Evolutionary conservation across 176 grass and related monocot species (phyloP).

Genomic region (Zoysia pacifica): DNA sequence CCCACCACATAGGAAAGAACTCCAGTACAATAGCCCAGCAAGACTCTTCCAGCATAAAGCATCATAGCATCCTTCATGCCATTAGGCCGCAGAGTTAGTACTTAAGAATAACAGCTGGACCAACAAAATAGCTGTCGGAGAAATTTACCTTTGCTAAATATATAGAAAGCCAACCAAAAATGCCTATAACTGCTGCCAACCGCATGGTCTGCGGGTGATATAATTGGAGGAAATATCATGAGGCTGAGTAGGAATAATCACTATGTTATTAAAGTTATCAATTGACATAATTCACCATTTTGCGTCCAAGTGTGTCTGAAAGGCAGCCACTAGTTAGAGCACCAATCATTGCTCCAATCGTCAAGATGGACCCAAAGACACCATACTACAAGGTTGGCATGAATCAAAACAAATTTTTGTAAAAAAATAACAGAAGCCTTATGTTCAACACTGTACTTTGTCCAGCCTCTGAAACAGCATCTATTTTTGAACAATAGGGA

Average conservation of each 20-base stretch:
- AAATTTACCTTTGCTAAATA: constrained; percentile 57
- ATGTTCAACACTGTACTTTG: neutral
- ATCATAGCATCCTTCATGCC: constrained; percentile 36
- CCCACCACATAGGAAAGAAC: constrained; percentile 85
- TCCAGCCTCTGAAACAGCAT: neutral
- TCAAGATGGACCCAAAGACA: constrained; percentile 68
- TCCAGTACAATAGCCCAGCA: constrained; percentile 62
- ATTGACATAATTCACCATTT: constrained; percentile 54
- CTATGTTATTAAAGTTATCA: neutral
- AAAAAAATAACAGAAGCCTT: constrained; percentile 3
- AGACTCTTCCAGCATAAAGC: constrained; percentile 61
- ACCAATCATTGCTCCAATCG: constrained; percentile 84
- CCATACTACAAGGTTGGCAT: constrained; percentile 59
- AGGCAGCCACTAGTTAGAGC: constrained; percentile 60
- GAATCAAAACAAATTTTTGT: neutral
- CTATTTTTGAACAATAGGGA: neutral
- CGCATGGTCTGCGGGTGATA: constrained; percentile 55
- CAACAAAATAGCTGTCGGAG: constrained; percentile 1
- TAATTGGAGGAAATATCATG: constrained; percentile 24
- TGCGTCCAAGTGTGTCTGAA: constrained; percentile 65
- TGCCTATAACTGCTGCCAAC: constrained; percentile 55
- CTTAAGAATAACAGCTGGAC: constrained; percentile 8
- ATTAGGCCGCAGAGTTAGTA: neutral
- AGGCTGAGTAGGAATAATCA: neutral
- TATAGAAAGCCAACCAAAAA: constrained; percentile 69